A percentile compares a stretch with the other conserved stretches of the same genome.
phyloP scores from a whole-genome alignment of 177 flowering plant species.

The Vitis hybrid region DNA sequence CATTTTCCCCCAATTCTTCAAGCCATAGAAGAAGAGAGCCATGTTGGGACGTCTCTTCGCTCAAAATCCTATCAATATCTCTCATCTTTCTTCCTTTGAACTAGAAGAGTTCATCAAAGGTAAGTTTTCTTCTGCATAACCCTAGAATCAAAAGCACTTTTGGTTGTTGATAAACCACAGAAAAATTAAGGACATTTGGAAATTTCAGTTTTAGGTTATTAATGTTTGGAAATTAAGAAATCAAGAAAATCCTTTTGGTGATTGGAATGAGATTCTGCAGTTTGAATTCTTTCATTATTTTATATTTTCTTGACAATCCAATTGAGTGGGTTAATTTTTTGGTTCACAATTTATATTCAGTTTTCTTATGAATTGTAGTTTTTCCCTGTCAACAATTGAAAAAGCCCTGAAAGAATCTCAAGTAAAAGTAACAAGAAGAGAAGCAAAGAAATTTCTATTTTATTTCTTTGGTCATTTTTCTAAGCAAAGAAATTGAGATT shows the following conservation, averaged over 20 bases:
- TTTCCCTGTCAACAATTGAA: no score
- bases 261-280: no score
- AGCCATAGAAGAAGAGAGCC: constrained; percentile 57
- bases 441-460: neutral
- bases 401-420: no score
- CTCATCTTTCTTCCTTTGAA: constrained; percentile 66
- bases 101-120: constrained; percentile 96
- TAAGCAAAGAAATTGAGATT: neutral
- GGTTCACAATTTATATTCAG: no score
- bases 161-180: neutral
- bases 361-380: no score
- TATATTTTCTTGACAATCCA: no score
- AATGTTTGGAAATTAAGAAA: no score
- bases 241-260: neutral
- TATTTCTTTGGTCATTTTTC: neutral
- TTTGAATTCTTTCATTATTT: no score
- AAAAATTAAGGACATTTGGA: neutral
- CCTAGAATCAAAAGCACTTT: neutral
- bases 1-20: constrained; percentile 64
- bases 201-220: no score
- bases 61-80: constrained; percentile 40
- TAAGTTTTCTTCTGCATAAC: constrained; percentile 17
- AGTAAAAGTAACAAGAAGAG: no score
- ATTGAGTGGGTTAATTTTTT: no score
- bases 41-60: constrained; percentile 53